Evolutionary conservation across 2,329 filamentous ascomycete species (phyloP).

Genomic region (Colletotrichum liaoningense): DNA sequence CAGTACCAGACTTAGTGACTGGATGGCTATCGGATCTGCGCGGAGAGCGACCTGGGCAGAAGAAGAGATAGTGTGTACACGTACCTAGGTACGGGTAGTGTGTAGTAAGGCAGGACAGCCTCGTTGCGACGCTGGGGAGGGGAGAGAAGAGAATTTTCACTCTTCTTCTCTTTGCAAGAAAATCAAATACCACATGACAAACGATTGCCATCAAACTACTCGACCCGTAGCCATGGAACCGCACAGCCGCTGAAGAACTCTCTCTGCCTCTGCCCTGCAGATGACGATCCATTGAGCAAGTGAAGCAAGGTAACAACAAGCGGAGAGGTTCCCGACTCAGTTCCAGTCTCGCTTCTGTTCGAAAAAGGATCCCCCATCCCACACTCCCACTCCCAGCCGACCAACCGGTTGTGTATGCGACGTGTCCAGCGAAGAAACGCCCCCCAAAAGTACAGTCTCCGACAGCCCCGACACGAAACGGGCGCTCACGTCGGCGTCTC

Average conservation of each 20-base stretch:
- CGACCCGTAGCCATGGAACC: neutral
- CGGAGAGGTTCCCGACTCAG: slow-evolving; percentile 8
- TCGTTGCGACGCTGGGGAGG: slow-evolving; percentile 1
- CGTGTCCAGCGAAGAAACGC: neutral
- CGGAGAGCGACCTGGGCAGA: neutral
- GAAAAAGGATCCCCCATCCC: neutral
- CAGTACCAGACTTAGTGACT: neutral
- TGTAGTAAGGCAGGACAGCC: slow-evolving; percentile 1
- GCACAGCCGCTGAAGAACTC: neutral
- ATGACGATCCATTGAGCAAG: neutral
- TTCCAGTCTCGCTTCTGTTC: neutral
- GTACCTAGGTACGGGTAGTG: too few relatives aligned
- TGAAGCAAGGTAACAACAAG: neutral
- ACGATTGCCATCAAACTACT: neutral
- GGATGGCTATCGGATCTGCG: neutral
- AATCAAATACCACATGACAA: neutral
- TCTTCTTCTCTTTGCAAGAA: neutral
- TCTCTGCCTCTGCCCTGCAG: neutral
- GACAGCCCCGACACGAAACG: slow-evolving; percentile 14
- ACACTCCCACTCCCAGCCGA: neutral
- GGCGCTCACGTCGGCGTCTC: slow-evolving; percentile 26
- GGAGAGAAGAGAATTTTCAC: neutral
- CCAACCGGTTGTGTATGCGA: slow-evolving; percentile 1
- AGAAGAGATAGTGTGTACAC: neutral
- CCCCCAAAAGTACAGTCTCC: neutral